Conservation (phyloP, 306 rosid species). For the Lupinus albus region DNA sequence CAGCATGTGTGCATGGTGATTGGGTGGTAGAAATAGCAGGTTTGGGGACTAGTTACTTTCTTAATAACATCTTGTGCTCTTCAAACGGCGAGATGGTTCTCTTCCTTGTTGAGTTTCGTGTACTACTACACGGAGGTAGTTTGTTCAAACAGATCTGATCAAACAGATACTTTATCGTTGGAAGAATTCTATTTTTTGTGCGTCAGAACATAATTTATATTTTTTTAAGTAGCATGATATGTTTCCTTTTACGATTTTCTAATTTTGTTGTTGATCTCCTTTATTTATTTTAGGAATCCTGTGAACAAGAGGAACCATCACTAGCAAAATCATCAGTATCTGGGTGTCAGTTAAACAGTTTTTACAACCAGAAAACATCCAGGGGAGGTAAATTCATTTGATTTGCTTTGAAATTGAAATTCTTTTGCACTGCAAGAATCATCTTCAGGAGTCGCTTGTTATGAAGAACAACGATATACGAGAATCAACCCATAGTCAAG, state of each 20-base stretch:
- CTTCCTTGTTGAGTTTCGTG: not conserved
- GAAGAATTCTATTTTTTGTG: not conserved
- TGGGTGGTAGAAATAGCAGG: slow-evolving; percentile 23
- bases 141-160: slow-evolving; percentile 18
- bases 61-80: slow-evolving; percentile 22
- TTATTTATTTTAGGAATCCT: not conserved
- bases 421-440: slow-evolving; percentile 13
- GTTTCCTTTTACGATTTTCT: not conserved
- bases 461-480: slow-evolving; percentile 5
- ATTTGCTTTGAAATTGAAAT: slow-evolving; percentile 18
- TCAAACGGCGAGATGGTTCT: not conserved
- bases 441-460: not conserved
- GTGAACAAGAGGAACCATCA: slow-evolving; percentile 27
- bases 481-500: not conserved
- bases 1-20: slow-evolving; percentile 21
- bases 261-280: slow-evolving; percentile 27
- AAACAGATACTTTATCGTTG: slow-evolving; percentile 30
- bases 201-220: not conserved
- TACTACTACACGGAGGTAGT: not conserved
- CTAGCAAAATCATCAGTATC: slow-evolving; percentile 1
- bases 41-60: slow-evolving; percentile 12
- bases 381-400: slow-evolving; percentile 18
- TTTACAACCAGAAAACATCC: slow-evolving; percentile 5
- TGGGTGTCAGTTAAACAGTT: slow-evolving; percentile 6
- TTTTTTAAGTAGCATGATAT: not conserved